These are phyloP conservation scores for Cucurbita maxima DNA, from an alignment of 306 rosid genomes.

Conservation along the genomic window DNA sequence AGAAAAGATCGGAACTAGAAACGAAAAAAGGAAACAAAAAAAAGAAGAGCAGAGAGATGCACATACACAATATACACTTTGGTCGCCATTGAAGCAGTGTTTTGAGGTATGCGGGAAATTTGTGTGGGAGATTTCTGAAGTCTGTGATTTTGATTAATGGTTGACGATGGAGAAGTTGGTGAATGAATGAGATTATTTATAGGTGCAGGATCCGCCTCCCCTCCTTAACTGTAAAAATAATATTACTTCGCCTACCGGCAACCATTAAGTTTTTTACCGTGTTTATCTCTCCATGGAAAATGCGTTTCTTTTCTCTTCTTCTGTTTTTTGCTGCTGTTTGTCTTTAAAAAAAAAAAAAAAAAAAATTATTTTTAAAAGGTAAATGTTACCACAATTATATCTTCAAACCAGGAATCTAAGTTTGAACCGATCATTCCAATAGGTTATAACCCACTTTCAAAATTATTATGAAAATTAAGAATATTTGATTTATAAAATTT, in stretches of 20 bases:
- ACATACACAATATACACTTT: constrained; percentile 85
- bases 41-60: not conserved
- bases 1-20: not conserved
- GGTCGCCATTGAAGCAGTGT: constrained; percentile 57
- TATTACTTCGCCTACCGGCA: not conserved
- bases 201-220: constrained; percentile 8
- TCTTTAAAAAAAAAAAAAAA: too few relatives aligned
- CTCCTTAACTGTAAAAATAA: not conserved
- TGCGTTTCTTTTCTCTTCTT: too few relatives aligned
- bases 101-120: not conserved
- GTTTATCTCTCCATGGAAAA: too few relatives aligned
- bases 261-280: too few relatives aligned
- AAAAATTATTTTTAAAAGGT: too few relatives aligned
- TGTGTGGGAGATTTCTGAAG: not conserved
- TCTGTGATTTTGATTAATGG: not conserved
- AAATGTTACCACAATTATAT: too few relatives aligned
- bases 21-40: not conserved
- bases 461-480: too few relatives aligned
- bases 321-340: too few relatives aligned
- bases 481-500: too few relatives aligned
- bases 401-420: too few relatives aligned
- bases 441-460: too few relatives aligned
- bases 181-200: constrained; percentile 15
- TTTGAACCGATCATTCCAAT: too few relatives aligned
- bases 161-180: constrained; percentile 19